Conservation (phyloP, 768 basidiomycete species). For the Pisolithus sp. region DNA sequence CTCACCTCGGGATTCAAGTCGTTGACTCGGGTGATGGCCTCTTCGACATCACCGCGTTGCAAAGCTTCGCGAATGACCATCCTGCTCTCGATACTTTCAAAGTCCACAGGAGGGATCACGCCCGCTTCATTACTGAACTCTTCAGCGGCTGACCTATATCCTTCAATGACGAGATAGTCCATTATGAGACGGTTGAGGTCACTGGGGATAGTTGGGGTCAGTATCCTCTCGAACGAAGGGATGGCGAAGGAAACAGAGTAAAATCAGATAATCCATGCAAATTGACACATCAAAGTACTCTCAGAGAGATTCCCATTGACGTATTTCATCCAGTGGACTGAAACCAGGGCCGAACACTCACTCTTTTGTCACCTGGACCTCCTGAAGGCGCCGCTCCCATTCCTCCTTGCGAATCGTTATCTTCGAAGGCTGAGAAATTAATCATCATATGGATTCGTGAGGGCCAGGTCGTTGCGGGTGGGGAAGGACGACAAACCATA, state of each 20-base stretch:
- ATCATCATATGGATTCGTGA: not conserved
- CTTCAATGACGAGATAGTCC: constrained; percentile 97
- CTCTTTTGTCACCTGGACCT: constrained; percentile 82
- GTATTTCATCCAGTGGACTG: constrained; percentile 52
- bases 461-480: not conserved
- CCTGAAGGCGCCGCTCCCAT: constrained; percentile 80
- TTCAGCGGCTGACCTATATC: constrained; percentile 93
- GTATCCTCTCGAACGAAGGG: constrained; percentile 14
- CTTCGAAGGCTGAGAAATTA: constrained; percentile 40
- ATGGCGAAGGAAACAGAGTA: constrained; percentile 14
- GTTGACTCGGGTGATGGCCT: constrained; percentile 92
- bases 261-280: constrained; percentile 89
- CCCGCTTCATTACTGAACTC: constrained; percentile 89
- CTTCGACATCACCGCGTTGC: constrained; percentile 90
- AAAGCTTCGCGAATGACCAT: constrained; percentile 93
- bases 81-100: constrained; percentile 87
- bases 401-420: constrained; percentile 66
- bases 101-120: constrained; percentile 71
- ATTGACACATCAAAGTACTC: constrained; percentile 55
- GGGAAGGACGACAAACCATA: constrained; percentile 25
- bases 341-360: constrained; percentile 45
- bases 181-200: constrained; percentile 92
- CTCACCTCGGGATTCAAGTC: constrained; percentile 96
- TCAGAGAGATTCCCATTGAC: constrained; percentile 99
- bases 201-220: constrained; percentile 40